These are phyloP conservation scores for Discostella stelligera DNA, from an alignment of 352 stramenopile species.

Conservation along the genomic window DNA sequence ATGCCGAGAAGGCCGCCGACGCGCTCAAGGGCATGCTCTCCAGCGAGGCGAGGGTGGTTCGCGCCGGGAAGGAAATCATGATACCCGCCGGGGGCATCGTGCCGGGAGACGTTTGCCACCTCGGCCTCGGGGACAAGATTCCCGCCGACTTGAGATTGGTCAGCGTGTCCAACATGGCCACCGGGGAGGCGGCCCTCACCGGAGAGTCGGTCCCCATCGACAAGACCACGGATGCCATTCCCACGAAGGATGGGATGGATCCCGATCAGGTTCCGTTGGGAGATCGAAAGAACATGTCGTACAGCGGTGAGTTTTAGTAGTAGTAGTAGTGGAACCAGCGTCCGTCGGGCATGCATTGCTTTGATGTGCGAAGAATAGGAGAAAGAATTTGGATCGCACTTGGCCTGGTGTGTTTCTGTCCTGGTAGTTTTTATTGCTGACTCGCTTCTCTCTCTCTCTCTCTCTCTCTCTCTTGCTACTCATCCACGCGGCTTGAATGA, in stretches of 20 bases:
- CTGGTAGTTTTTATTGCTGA: too few species aligned
- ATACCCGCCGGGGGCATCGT: slow-evolving; percentile 84
- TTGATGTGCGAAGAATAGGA: too few species aligned
- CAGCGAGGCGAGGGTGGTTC: slow-evolving; percentile 60
- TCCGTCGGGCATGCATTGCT: too few species aligned
- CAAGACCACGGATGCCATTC: slow-evolving; percentile 61
- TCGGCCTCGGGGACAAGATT: slow-evolving; percentile 88
- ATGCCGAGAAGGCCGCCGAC: slow-evolving; percentile 71
- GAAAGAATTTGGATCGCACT: too few species aligned
- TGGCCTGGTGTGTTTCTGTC: too few species aligned
- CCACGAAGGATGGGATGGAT: slow-evolving; percentile 33
- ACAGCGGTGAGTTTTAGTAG: slow-evolving; percentile 59
- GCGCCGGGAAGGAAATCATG: slow-evolving; percentile 61
- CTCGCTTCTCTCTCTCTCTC: too few species aligned
- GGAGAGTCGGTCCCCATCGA: slow-evolving; percentile 92
- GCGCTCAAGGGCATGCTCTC: slow-evolving; percentile 77
- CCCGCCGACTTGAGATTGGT: slow-evolving; percentile 90
- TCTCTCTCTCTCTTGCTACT: too few species aligned
- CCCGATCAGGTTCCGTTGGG: slow-evolving; percentile 66
- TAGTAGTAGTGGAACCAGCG: too few species aligned
- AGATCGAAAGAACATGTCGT: slow-evolving; percentile 80
- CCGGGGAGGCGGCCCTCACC: slow-evolving; percentile 90
- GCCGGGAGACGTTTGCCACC: slow-evolving; percentile 90
- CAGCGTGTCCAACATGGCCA: slow-evolving; percentile 79
- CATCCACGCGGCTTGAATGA: too few species aligned